Conservation (phyloP, 148 eudicot genomes). For the Cornus florida region DNA sequence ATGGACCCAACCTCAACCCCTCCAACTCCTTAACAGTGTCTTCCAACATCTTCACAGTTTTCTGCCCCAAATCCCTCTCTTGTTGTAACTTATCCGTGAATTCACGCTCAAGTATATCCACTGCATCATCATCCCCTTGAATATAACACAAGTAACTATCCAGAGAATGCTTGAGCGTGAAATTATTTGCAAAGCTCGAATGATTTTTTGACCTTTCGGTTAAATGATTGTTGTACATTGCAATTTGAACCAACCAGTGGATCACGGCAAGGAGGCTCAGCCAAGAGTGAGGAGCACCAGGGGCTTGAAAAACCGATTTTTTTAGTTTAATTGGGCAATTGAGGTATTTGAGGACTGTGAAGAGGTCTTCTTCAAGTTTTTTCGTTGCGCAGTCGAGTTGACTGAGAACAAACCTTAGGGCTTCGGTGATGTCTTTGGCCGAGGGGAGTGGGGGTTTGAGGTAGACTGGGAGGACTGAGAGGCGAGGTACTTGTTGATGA, state of each 20-base stretch:
- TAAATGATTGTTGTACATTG: conserved; percentile 45
- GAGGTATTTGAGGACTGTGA: conserved; percentile 36
- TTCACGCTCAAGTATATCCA: conserved; percentile 50
- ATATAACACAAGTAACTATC: conserved; percentile 59
- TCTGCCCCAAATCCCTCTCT: conserved; percentile 37
- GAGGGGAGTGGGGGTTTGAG: conserved; percentile 68
- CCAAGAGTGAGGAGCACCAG: conserved; percentile 84
- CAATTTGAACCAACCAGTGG: conserved; percentile 78
- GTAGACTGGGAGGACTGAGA: conserved; percentile 41
- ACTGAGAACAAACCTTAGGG: conserved; percentile 51
- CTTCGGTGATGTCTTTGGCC: conserved; percentile 58
- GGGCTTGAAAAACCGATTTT: conserved; percentile 75
- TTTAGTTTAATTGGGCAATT: conserved; percentile 74
- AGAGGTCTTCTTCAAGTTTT: conserved; percentile 69
- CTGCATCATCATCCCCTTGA: conserved; percentile 67
- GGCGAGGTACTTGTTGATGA: conserved; percentile 66
- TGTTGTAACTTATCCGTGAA: conserved; percentile 40
- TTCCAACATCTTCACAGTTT: conserved; percentile 32
- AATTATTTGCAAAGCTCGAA: conserved; percentile 30
- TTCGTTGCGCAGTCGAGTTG: conserved; percentile 33
- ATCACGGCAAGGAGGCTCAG: conserved; percentile 62
- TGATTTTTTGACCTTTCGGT: not conserved
- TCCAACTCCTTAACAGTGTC: conserved; percentile 41
- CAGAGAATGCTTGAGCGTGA: conserved; percentile 38
- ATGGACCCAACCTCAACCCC: conserved; percentile 50